A percentile compares a stretch with the other conserved stretches of the same genome.
phyloP scores from a whole-genome alignment of 1,284 basidiomycete species.

The Microbotryum lychnidis-dioicae region DNA sequence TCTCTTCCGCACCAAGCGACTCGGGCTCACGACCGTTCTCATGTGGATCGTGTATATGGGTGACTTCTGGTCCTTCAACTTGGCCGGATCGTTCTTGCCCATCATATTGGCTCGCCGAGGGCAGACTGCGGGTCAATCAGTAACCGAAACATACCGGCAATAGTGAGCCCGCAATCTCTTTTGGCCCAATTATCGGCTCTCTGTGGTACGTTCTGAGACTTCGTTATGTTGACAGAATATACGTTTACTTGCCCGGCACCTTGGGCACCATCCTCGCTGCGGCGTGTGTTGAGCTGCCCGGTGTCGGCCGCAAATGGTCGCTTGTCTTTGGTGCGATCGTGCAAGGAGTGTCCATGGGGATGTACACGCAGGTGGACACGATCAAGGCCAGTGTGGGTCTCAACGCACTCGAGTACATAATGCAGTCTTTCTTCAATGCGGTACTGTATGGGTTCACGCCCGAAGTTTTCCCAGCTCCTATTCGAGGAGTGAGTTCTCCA shows the following conservation, averaged over 20 bases:
- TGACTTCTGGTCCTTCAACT: conserved; percentile 39
- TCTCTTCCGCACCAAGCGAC: conserved; percentile 58
- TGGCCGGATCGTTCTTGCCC: conserved; percentile 38
- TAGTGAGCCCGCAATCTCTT: conserved; percentile 43
- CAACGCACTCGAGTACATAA: conserved; percentile 5
- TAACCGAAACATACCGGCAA: neutral
- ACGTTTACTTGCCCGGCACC: conserved; percentile 60
- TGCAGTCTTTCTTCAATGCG: conserved; percentile 3
- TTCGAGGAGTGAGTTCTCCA: neutral
- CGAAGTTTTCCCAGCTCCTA: conserved; percentile 1
- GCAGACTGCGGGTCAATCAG: conserved; percentile 14
- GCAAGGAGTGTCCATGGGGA: conserved; percentile 3
- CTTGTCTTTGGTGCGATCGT: conserved; percentile 37
- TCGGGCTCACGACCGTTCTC: conserved; percentile 62
- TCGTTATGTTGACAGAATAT: conserved; percentile 51
- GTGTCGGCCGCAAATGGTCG: conserved; percentile 55
- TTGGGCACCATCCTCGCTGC: conserved; percentile 58
- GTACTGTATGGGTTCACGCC: conserved; percentile 2
- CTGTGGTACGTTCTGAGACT: too few species aligned
- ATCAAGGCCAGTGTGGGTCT: neutral
- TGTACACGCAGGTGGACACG: conserved; percentile 3
- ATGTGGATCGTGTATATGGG: conserved; percentile 53
- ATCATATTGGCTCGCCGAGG: conserved; percentile 36
- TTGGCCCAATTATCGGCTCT: too few species aligned
- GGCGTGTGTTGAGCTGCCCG: conserved; percentile 53